Base-by-base conservation (phyloP, 768 basidiomycete genomes). In the Suillus brevipes region DNA sequence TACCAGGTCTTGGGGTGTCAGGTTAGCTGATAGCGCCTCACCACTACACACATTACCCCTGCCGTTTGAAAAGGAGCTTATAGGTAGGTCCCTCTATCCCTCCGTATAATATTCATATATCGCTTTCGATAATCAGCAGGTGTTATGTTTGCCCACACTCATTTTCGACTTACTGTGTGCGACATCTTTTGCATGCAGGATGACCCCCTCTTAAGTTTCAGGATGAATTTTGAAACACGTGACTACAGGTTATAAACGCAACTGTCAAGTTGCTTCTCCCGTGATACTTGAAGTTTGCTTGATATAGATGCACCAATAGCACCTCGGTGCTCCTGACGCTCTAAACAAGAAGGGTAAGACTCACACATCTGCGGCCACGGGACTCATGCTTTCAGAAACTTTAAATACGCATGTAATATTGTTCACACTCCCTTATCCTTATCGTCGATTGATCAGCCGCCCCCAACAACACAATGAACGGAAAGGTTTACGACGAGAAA, bases 381-480 rank as follows among this genome's bases (percentile, higher is more conserved):
- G n/a, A 56, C 55, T 56, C 36, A 2, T 20, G 31, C 4, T 53
- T 20, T 2, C n/a, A 56, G 34, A 37, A 23, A n/a, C 55, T 56
- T 56, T 56, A 37, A 56, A 56, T 56, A 37, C 55, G n/a, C 36
- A 14, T 23, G 34, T 36, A 36, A 36, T 36, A n/a, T 37, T n/a
- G n/a, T 55, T 20, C 36, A 56, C 55, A 23, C 55, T 56, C 34
- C 10, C 53, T 40, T 14, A 40, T 40, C 40, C 16, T 42, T 42
- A 42, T 55, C 34, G 4, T 58, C 23, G 23, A 58, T 16, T 36
- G 57, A 25, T 37, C 23, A 6, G n/a, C 14, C 37, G n/a, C 14
- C 37, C 52, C 6, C 53, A 38, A 43, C 60, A 62, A 40, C 9
- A 64, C 20, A 38, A 62, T 64, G 63, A 60, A 42, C 28, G 31